Evolutionary conservation across 1,284 basidiomycete genomes (phyloP).

Genomic region (Pyrrhoderma lamaoense): DNA sequence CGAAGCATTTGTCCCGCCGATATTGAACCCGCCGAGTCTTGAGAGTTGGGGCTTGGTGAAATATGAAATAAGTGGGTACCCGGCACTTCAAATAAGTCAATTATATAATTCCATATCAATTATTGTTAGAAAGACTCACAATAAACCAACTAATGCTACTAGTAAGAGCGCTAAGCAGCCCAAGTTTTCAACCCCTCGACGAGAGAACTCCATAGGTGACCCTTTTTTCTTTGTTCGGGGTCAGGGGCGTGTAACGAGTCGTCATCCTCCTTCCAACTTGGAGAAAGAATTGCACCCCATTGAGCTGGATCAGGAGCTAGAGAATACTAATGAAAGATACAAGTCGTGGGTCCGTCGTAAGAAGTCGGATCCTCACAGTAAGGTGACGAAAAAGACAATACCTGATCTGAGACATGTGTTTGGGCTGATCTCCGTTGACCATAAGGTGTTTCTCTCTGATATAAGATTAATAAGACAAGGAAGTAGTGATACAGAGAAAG

Average conservation of each 20-base stretch:
- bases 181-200: conserved; percentile 54
- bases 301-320: conserved; percentile 16
- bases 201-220: conserved; percentile 33
- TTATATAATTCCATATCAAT: not conserved
- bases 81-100: conserved; percentile 25
- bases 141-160: conserved; percentile 42
- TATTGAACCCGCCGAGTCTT: conserved; percentile 31
- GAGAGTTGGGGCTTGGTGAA: conserved; percentile 24
- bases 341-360: conserved; percentile 6
- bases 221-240: conserved; percentile 23
- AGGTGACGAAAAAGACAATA: not conserved
- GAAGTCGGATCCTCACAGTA: not conserved
- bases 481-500: conserved; percentile 4
- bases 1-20: conserved; percentile 42
- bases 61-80: conserved; percentile 40
- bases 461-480: not conserved
- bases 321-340: conserved; percentile 12
- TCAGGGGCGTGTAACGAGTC: conserved; percentile 44
- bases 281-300: conserved; percentile 18
- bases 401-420: conserved; percentile 16
- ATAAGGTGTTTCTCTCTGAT: conserved; percentile 12
- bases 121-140: conserved; percentile 35
- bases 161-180: conserved; percentile 54
- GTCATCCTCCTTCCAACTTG: conserved; percentile 16
- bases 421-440: conserved; percentile 3